Conservation (phyloP, 2,329 filamentous ascomycete genomes). For the Pseudocercospora musae region DNA sequence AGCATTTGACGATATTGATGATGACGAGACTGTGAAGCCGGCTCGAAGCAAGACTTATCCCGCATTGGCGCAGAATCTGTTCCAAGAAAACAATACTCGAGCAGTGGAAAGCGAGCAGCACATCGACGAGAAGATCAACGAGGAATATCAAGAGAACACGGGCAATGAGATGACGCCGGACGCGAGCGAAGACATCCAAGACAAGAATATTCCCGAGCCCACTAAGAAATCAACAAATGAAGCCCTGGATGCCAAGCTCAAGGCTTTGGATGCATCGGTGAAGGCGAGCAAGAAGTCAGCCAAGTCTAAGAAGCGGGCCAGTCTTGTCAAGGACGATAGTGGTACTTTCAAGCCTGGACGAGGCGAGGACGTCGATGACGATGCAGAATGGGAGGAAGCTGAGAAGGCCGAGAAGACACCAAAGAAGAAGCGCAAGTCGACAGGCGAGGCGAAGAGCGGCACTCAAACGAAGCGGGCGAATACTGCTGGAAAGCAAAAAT, state of each 20-base stretch:
- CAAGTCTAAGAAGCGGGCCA: conserved; percentile 14
- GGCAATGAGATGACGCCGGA: not conserved
- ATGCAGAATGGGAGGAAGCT: conserved; percentile 26
- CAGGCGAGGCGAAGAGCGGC: conserved; percentile 17
- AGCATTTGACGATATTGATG: conserved; percentile 22
- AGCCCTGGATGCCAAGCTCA: conserved; percentile 24
- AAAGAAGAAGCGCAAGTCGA: conserved; percentile 36
- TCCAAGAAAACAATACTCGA: conserved; percentile 16
- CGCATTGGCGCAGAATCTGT: conserved; percentile 24
- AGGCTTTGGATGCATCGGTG: conserved; percentile 26
- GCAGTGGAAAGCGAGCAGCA: not conserved
- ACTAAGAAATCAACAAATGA: not conserved
- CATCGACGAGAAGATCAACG: not conserved
- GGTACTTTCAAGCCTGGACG: conserved; percentile 4
- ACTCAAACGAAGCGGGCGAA: conserved; percentile 10
- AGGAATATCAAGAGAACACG: not conserved
- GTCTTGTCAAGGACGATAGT: conserved; percentile 10
- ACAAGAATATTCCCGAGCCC: not conserved
- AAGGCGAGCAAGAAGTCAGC: conserved; percentile 25
- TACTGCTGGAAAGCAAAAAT: conserved; percentile 13
- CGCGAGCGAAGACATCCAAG: not conserved
- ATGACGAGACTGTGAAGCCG: conserved; percentile 22
- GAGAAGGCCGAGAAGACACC: conserved; percentile 18
- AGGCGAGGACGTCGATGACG: conserved; percentile 22
- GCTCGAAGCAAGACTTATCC: conserved; percentile 22